These are phyloP conservation scores for Aspergillus unguis DNA, from an alignment of 2,329 filamentous ascomycete genomes.

Conservation along the genomic window DNA sequence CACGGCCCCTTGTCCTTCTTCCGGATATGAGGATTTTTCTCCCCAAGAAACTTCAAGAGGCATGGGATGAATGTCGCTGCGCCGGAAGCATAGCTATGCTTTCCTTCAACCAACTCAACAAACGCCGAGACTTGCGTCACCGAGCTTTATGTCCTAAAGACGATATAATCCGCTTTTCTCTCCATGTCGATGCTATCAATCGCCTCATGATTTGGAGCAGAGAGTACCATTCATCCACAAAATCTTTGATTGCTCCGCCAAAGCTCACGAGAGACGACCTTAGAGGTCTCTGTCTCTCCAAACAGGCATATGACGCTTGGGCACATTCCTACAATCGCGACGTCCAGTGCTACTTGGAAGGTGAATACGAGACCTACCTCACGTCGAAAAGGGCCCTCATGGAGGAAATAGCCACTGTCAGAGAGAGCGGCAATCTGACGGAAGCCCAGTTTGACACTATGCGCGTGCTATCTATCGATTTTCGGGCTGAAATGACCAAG, in stretches of 20 bases:
- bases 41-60: neutral
- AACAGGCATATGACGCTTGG: conserved; percentile 20
- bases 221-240: conserved; percentile 12
- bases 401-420: conserved; percentile 9
- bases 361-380: conserved; percentile 1
- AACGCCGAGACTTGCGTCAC: conserved; percentile 19
- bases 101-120: neutral
- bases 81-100: conserved; percentile 8
- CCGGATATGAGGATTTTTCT: no score
- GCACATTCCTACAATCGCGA: neutral
- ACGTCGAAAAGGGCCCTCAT: conserved; percentile 4
- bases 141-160: conserved; percentile 25
- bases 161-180: neutral
- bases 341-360: conserved; percentile 8
- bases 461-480: conserved; percentile 27
- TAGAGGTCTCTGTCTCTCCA: conserved; percentile 21
- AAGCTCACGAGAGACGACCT: conserved; percentile 28
- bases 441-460: conserved; percentile 13
- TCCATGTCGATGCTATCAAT: conserved; percentile 23
- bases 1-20: no score
- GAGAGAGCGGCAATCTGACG: conserved; percentile 12
- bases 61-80: conserved; percentile 15
- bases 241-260: conserved; percentile 18
- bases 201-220: conserved; percentile 26
- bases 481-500: conserved; percentile 23